Evolutionary conservation across 1,139 yeast species (phyloP).

Genomic region (Nakaseomyces bracarensis): DNA sequence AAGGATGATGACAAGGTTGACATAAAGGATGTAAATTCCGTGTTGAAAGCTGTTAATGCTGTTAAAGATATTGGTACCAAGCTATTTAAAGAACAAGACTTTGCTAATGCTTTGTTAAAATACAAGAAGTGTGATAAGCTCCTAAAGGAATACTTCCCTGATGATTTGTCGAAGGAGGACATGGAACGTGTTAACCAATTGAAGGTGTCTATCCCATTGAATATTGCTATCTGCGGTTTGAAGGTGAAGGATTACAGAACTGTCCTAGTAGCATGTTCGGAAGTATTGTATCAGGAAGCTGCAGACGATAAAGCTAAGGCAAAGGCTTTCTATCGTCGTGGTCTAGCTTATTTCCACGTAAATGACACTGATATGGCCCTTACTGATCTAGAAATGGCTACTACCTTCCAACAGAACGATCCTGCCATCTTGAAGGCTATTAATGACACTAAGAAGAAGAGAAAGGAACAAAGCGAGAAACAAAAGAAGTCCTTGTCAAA

Average conservation of each 20-base stretch:
- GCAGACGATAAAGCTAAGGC: constrained; percentile 64
- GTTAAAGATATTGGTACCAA: constrained; percentile 75
- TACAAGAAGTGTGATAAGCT: constrained; percentile 65
- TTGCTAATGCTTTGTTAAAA: constrained; percentile 51
- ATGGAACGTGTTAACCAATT: constrained; percentile 41
- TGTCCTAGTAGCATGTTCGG: constrained; percentile 52
- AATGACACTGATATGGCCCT: constrained; percentile 71
- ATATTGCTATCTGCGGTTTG: constrained; percentile 67
- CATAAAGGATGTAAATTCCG: constrained; percentile 49
- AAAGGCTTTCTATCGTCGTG: constrained; percentile 82
- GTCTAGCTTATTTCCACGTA: constrained; percentile 55
- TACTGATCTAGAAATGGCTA: constrained; percentile 57
- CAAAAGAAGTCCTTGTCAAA: constrained; percentile 82
- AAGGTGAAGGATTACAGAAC: constrained; percentile 51
- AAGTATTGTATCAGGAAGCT: constrained; percentile 56
- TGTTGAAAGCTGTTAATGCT: constrained; percentile 54
- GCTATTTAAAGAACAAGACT: constrained; percentile 57
- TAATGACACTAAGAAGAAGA: constrained; percentile 46
- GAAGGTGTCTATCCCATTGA: constrained; percentile 57
- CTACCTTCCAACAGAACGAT: constrained; percentile 60
- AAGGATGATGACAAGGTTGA: constrained; percentile 68
- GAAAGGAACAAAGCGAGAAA: constrained; percentile 51
- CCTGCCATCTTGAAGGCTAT: constrained; percentile 65
- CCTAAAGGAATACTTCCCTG: constrained; percentile 66
- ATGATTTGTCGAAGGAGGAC: constrained; percentile 51